Percentiles rank a stretch among this genome's conserved stretches.
These are phyloP conservation scores for Camelina sativa DNA, from an alignment of 345 rosid genomes.

Conservation along the genomic window DNA sequence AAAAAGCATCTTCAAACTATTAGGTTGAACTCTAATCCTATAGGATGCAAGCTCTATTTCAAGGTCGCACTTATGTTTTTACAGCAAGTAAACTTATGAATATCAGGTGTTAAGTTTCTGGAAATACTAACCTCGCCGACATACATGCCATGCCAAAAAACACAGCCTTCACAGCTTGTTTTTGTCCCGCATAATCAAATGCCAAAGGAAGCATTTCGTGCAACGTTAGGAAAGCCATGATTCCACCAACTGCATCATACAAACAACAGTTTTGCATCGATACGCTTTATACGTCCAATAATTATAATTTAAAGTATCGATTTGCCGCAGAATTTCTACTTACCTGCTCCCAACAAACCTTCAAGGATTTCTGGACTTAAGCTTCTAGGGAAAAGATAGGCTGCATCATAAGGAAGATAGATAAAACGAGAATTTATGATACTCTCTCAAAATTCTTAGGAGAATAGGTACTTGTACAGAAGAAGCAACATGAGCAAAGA, in stretches of 20 bases:
- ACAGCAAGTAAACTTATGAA: neutral
- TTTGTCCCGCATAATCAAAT: conserved; percentile 97
- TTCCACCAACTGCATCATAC: conserved; percentile 83
- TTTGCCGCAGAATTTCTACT: neutral
- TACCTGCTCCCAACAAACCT: conserved; percentile 93
- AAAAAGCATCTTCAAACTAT: neutral
- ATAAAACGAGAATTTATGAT: conserved; percentile 7
- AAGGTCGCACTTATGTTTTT: neutral
- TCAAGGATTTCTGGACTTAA: conserved; percentile 92
- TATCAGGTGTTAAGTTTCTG: neutral
- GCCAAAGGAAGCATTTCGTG: conserved; percentile 99
- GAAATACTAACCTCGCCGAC: conserved; percentile 73
- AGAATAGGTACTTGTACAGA: neutral
- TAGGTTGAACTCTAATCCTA: neutral
- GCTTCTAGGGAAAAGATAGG: conserved; percentile 93
- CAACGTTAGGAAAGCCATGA: conserved; percentile 97
- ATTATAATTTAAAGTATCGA: neutral
- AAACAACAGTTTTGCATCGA: conserved; percentile 10
- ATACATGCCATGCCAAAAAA: conserved; percentile 98
- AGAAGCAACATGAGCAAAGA: neutral
- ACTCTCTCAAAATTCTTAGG: neutral
- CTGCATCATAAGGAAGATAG: conserved; percentile 52
- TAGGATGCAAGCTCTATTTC: conserved; percentile 10
- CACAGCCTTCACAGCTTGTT: conserved; percentile 97
- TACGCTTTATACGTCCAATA: neutral